Percentiles rank a stretch among this genome's conserved stretches.
Evolutionary conservation across 2,329 filamentous ascomycete species (phyloP).

Genomic region (Apiospora phragmitis): DNA sequence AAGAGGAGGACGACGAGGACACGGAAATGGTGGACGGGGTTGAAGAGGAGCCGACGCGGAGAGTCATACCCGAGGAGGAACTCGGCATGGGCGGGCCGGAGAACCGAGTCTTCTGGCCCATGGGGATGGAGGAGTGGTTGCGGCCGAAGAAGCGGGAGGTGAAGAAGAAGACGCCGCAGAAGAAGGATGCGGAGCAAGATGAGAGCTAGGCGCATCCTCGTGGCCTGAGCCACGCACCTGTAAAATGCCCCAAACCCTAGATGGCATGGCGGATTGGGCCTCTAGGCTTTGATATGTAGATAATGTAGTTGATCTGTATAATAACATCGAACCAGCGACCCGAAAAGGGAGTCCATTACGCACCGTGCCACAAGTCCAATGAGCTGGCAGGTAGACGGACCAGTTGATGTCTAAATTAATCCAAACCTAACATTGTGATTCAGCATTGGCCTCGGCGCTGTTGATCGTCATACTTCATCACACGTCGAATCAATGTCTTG

Average conservation of each 20-base stretch:
- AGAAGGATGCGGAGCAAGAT: slow-evolving; percentile 26
- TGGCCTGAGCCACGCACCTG: not conserved
- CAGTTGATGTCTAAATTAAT: not conserved
- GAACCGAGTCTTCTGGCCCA: slow-evolving; percentile 85
- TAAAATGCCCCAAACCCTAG: not conserved
- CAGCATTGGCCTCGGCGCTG: not conserved
- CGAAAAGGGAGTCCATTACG: not conserved
- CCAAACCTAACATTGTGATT: not conserved
- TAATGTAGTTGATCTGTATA: not conserved
- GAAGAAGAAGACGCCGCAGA: slow-evolving; percentile 47
- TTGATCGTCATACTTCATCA: not conserved
- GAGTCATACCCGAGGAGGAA: slow-evolving; percentile 64
- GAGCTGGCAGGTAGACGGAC: too few relatives aligned
- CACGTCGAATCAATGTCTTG: not conserved
- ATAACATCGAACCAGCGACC: not conserved
- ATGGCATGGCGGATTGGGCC: not conserved
- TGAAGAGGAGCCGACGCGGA: slow-evolving; percentile 40
- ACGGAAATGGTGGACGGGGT: slow-evolving; percentile 24
- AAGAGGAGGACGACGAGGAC: slow-evolving; percentile 36
- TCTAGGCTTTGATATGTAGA: not conserved
- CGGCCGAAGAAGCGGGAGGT: slow-evolving; percentile 73
- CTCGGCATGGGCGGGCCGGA: slow-evolving; percentile 85
- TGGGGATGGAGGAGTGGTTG: slow-evolving; percentile 88
- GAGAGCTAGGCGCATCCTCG: not conserved
- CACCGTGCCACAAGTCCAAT: too few relatives aligned